Base-by-base conservation (phyloP, 2,329 filamentous ascomycete species). In the Lecanosticta acicola region DNA sequence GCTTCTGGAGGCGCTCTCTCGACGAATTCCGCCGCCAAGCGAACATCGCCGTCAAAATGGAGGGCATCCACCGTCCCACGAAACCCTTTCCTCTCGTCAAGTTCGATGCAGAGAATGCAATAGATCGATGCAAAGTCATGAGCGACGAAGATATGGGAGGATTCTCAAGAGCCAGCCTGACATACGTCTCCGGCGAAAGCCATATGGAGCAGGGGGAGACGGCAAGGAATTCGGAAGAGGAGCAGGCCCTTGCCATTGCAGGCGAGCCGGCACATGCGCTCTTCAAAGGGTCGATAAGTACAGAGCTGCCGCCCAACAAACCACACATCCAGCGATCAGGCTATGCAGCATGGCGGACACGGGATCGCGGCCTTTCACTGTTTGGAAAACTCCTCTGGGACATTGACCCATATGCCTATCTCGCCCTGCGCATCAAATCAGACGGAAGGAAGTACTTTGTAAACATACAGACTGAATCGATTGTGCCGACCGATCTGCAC, bases 401-500 rank as follows among this genome's bases (percentile, higher is more conserved):
- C 63, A 84, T 96, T 42, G 90, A 95, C 60, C 83, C 86, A 2
- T 97, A 94, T 69, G 72, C 78, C 10, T 96, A 89, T 68, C 81
- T 98, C 8, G 91, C 88, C 0, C 69, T 98, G 61, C 84, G 90
- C 11, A 77, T 98, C 58, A 93, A 89, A 66, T 91, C 87, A 2
- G 93, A 97, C 63, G 90, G 89, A 13, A 77, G 93, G 48, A 85
- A 87, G 59, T 98, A 97, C 71, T 87, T 95, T 47, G 81, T 98
- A 60, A 98, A 98, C 67, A 73, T 98, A 13, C 93, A 97, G 72
- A 95, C 90, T 2, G 91, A 98, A 63, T 87, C 86, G 1, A 83
- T 98, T 45, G 87, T 95, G 39, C 86, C 88, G 9, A 91, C 89
- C n/a, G 93, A 98, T 66, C 75, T 98, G 53, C 93, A 97, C 67